Conservation (phyloP, 164 flowering plant species). For the Chloranthus sessilifolius region DNA sequence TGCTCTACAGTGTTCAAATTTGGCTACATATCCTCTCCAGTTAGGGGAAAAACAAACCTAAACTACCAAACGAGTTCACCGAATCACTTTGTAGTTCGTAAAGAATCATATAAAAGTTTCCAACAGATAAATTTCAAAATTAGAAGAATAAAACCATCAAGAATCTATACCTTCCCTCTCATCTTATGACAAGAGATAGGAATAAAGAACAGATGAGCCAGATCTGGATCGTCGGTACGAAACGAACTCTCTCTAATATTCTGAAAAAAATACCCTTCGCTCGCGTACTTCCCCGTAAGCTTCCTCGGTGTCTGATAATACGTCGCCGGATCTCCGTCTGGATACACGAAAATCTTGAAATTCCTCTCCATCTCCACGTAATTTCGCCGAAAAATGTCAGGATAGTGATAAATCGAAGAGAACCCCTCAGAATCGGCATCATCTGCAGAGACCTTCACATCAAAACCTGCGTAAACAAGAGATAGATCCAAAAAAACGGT, state of each 20-base stretch:
- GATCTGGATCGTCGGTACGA: constrained; percentile 76
- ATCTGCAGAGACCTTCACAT: constrained; percentile 24
- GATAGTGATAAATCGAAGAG: constrained; percentile 53
- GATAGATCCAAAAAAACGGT: constrained; percentile 3
- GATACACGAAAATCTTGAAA: constrained; percentile 86
- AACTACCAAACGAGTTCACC: no score
- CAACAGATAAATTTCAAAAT: background rate
- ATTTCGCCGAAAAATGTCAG: constrained; percentile 54
- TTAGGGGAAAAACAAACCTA: no score
- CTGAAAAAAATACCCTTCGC: constrained; percentile 97
- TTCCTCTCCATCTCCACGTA: constrained; percentile 73
- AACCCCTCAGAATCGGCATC: constrained; percentile 13
- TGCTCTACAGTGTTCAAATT: no score
- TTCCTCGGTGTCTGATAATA: constrained; percentile 95
- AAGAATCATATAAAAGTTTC: no score
- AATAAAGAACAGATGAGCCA: constrained; percentile 82
- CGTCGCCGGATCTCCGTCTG: constrained; percentile 89
- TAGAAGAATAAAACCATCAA: background rate
- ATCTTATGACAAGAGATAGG: constrained; percentile 97
- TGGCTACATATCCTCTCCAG: no score
- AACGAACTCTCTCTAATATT: constrained; percentile 81
- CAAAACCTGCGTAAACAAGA: constrained; percentile 15
- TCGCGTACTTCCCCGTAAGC: constrained; percentile 91
- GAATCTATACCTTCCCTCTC: constrained; percentile 77
- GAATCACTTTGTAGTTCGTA: no score